These are phyloP conservation scores for Mycena vitilis DNA, from an alignment of 768 basidiomycete species.

Conservation along the genomic window DNA sequence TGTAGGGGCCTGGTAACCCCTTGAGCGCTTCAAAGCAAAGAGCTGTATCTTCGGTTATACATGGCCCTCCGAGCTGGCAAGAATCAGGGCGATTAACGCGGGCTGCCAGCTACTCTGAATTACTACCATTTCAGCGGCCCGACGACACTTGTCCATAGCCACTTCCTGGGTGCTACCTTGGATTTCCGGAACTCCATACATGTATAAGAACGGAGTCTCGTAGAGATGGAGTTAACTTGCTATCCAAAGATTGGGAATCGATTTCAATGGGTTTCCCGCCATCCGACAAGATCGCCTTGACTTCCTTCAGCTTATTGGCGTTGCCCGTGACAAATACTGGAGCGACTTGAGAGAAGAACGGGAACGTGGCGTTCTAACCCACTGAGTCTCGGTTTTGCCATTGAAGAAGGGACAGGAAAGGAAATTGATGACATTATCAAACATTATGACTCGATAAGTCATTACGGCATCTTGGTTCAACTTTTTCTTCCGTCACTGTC, in stretches of 20 bases:
- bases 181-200: conserved; percentile 85
- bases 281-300: conserved; percentile 81
- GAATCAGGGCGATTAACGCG: background rate
- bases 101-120: background rate
- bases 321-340: conserved; percentile 96
- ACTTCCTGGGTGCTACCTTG: conserved; percentile 95
- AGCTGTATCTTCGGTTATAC: conserved; percentile 92
- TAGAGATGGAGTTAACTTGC: conserved; percentile 55
- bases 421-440: background rate
- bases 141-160: conserved; percentile 85
- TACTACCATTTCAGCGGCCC: conserved; percentile 84
- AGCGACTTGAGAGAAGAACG: background rate
- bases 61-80: conserved; percentile 58
- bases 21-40: conserved; percentile 90
- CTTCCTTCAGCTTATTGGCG: conserved; percentile 91
- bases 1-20: conserved; percentile 96
- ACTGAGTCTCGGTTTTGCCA: conserved; percentile 24
- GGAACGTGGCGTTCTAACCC: conserved; percentile 29
- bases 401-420: background rate
- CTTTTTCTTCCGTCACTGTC: too few relatives aligned
- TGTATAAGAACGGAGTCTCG: conserved; percentile 10
- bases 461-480: background rate
- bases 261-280: conserved; percentile 77
- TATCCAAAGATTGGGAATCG: conserved; percentile 81
- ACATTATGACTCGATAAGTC: background rate